A percentile compares a stretch with the other conserved stretches of the same genome.
Evolutionary conservation across 139 green algal species (phyloP).

Genomic region (Chlorella sp.): DNA sequence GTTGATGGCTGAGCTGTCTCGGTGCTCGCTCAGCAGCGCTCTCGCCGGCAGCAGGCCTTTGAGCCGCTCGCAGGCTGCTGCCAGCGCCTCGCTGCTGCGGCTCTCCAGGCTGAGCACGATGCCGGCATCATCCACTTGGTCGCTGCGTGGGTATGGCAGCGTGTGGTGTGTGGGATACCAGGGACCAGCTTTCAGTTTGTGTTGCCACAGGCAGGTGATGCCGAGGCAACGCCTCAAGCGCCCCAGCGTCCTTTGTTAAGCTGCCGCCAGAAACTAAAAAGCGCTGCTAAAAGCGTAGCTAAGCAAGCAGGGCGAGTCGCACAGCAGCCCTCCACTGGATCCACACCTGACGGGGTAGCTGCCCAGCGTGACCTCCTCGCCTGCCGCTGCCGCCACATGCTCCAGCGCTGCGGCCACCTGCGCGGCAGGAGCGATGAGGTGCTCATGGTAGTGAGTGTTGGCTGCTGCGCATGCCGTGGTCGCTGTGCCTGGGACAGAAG

Average conservation of each 20-base stretch:
- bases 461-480: not conserved
- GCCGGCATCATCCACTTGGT: constrained; percentile 57
- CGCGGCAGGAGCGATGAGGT: no score
- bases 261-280: no score
- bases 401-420: constrained; percentile 65
- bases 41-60: not conserved
- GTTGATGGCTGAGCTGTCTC: constrained; percentile 16
- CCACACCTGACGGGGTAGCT: constrained; percentile 63
- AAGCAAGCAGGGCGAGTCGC: not conserved
- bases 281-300: no score
- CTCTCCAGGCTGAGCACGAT: constrained; percentile 73
- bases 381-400: constrained; percentile 47
- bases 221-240: no score
- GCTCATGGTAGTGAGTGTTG: no score
- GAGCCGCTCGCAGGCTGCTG: not conserved
- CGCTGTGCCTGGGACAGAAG: no score
- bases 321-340: not conserved
- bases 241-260: no score
- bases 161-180: no score
- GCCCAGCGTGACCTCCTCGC: constrained; percentile 65
- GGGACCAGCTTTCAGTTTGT: no score
- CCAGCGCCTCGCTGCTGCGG: not conserved
- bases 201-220: no score
- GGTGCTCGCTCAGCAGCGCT: constrained; percentile 6
- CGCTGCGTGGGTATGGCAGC: no score